Evolutionary conservation across 176 grass and related monocot genomes (phyloP), one percentile per base, ranked within the genome.

Genomic region (Musa acuminata): DNA sequence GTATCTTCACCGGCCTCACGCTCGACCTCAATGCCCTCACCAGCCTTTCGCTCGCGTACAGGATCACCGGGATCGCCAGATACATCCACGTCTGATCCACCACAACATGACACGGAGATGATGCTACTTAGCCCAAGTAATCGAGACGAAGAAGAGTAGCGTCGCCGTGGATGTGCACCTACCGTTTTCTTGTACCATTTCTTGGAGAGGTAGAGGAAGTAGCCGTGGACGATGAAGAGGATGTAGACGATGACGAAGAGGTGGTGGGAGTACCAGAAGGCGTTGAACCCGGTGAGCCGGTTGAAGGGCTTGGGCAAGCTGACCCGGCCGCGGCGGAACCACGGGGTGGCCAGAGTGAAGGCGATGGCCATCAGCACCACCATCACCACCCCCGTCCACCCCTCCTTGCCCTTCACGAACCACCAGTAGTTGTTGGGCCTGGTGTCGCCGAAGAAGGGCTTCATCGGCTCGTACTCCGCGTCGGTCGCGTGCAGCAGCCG

Each of bases 251-350:
- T n/a, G 78, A 94, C 80, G 86, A 99, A 91, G 59, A 85, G 77
- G 79, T 99, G 95, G 82, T 99, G 95, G 11, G 95, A 91, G 84
- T 99, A 99, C 95, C 95, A 99, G 80, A 99, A 99, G 55, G 95
- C 95, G 72, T 99, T 99, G 84, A 94, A 99, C 9, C 95, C 95
- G 14, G 91, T 99, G 9, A 93, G 80, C 13, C 83, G 59, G 54
- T 65, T 72, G 1, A 99, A 9, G 5, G 55, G 73, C 0, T 80
- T 76, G 0, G 95, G 90, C 0, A 99, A 80, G 27, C 8, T 51
- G 9, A 99, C 6, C 20, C 52, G 7, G 29, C 95, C 91, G 0
- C 95, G 73, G 5, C 90, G 52, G 76, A 99, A 91, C 88, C 91
- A 99, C 2, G 95, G 95, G 65, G 91, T 91, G 24, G 95, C 95